phyloP scores from a whole-genome alignment of 306 rosid genomes.

The Morella rubra region DNA sequence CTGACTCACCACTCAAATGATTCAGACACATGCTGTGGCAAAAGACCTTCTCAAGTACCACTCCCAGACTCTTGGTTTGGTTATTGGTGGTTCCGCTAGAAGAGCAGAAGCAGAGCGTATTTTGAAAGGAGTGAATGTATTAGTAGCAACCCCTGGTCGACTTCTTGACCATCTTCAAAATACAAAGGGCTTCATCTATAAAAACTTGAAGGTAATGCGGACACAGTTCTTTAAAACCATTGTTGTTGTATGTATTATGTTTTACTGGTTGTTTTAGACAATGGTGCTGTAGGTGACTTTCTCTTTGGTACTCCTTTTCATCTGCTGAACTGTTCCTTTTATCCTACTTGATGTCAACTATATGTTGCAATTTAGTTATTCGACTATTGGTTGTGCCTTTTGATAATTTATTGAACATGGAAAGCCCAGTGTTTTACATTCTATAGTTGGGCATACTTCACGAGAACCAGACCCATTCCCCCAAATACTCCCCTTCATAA shows the following conservation, averaged over 20 bases:
- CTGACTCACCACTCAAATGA: slow-evolving; percentile 14
- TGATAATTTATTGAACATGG: too few species aligned
- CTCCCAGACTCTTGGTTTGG: slow-evolving; percentile 83
- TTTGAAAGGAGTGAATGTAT: slow-evolving; percentile 75
- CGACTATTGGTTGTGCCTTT: too few species aligned
- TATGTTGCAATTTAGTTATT: too few species aligned
- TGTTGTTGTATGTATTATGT: background rate
- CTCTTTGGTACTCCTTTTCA: background rate
- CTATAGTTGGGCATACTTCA: too few species aligned
- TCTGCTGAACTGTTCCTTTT: too few species aligned
- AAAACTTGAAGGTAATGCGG: slow-evolving; percentile 64
- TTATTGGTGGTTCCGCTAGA: slow-evolving; percentile 85
- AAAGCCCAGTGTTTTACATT: too few species aligned
- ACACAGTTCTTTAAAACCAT: background rate
- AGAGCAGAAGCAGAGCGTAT: slow-evolving; percentile 87
- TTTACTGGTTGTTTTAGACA: background rate
- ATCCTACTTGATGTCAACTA: too few species aligned
- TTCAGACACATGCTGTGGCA: slow-evolving; percentile 91
- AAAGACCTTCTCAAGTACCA: slow-evolving; percentile 85
- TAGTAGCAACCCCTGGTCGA: slow-evolving; percentile 96
- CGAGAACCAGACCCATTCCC: too few species aligned
- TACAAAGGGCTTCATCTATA: slow-evolving; percentile 75
- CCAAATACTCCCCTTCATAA: too few species aligned
- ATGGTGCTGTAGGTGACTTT: background rate
- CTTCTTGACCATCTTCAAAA: slow-evolving; percentile 92